Base-by-base conservation (phyloP, 257 asterid genomes). In the Cynanchum wilfordii region DNA sequence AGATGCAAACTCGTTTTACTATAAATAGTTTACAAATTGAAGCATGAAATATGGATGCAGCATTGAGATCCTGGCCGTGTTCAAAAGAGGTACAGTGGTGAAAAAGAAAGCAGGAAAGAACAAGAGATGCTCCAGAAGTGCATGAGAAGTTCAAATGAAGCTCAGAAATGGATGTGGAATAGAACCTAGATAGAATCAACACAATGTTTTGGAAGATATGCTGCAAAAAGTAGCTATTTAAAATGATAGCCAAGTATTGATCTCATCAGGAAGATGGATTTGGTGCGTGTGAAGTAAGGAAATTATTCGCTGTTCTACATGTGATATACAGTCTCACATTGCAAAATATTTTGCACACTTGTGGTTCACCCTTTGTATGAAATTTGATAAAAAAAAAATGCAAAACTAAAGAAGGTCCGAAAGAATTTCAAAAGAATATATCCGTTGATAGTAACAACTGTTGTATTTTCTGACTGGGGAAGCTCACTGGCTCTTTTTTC, bases 31-130 rank as follows among this genome's bases (percentile, higher is more conserved):
- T 52, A 60, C 55, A 49, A 75, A 50, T 74, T 66, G 56, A 36
- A 70, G 62, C 71, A 57, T 74, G 49, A 29, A 71, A 80, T 63
- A 16, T 63, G 58, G 74, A 54, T 87, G 92, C 96, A 91, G 98
- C 77, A 85, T 93, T 72, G 97, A 91, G 91, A 81, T 91, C 79
- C 79, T 93, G 75, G 96, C 96, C 9, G 92, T 93, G 80, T 93
- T 93, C 79, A 89, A 82, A 79, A 89, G 96, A 81, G 87, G 91
- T 70, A 44, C 84, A 0, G 80, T 76, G 77, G 84, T 72, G 67
- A 83, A 69, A 73, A 85, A 82, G 85, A 83, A 86, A 80, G 68
- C 83, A 22, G 89, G 86, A 60, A 90, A 90, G 73, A 88, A 83
- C 86, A 87, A 82, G 82, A 84, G 63, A 77, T 55, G 68, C 65